Base-by-base conservation (phyloP, 2,329 filamentous ascomycete species). In the Pseudogymnoascus sp. region DNA sequence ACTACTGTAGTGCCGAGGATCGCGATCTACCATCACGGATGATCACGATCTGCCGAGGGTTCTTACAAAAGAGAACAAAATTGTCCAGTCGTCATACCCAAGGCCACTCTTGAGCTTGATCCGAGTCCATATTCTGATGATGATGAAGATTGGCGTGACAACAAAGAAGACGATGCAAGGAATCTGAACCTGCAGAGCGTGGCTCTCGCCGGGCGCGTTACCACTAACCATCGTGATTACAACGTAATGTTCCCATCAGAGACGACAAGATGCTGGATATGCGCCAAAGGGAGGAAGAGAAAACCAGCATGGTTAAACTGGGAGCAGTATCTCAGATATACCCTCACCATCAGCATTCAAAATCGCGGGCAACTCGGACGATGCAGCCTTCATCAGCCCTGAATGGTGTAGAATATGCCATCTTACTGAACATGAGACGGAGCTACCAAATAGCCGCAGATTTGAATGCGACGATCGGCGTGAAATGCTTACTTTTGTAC, bases 101-200 rank as follows among this genome's bases (percentile, higher is more conserved):
- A 77, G 34, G 1, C 72, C 72, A 3, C 71, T 72, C 14, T 70
- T 69, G 34, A 69, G 69, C 62, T 72, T 71, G 25, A 76, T 62
- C 14, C 76, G 72, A 58, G 74, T 74, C 70, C 73, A 77, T 35
- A 79, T 61, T 12, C 77, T 70, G 30, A 77, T 70, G 5, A 61
- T 63, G 2, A 78, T 65, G 57, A 78, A 75, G 1, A 76, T 64
- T 12, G 76, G 76, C 5, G 75, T 76, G 1, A 77, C 16, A 57
- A 72, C 65, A 59, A 78, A 76, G 68, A 79, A 79, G 39, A 77
- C 69, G 79, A 81, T 69, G 77, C 77, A 7, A 70, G 72, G 57
- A 77, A 79, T 60, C 71, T 77, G 64, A 74, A 77, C 38, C 12
- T 50, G 43, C 43, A 50, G 43, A 50, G 25, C 43, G 25, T 50